Evolutionary conservation across 208 protist genomes (phyloP).

Genomic region (Leishmania turanica): DNA sequence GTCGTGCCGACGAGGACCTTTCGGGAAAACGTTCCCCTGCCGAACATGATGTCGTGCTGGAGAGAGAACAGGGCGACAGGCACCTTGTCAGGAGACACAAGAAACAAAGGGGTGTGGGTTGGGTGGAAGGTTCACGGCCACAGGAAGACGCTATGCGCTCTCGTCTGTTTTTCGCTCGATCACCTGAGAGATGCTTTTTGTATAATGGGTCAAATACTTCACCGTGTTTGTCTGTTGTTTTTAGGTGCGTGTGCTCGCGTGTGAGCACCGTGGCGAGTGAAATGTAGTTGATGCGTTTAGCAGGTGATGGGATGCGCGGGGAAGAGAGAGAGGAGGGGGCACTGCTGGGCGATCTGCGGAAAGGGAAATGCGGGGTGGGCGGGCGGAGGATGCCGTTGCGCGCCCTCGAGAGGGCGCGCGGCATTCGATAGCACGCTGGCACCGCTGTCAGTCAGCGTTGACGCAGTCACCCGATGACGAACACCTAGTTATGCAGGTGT

Average conservation of each 20-base stretch:
- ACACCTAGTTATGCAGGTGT: too few species aligned
- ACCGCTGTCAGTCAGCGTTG: not conserved
- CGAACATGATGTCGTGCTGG: conserved; percentile 39
- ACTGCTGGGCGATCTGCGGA: not conserved
- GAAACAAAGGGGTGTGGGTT: not conserved
- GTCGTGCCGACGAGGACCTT: conserved; percentile 44
- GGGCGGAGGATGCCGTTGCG: not conserved
- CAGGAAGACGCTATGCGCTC: not conserved
- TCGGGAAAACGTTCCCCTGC: conserved; percentile 47
- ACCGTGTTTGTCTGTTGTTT: not conserved
- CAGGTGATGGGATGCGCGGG: not conserved
- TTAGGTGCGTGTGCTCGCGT: not conserved
- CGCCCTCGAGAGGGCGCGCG: not conserved
- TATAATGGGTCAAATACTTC: not conserved
- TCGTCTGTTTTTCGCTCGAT: not conserved
- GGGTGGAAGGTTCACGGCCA: not conserved
- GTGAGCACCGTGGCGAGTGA: not conserved
- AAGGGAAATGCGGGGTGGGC: not conserved
- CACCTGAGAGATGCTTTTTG: not conserved
- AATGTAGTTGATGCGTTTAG: not conserved
- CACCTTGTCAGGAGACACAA: not conserved
- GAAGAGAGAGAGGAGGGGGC: not conserved
- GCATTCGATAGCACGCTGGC: not conserved
- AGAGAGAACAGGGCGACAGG: not conserved
- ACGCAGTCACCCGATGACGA: not conserved